Evolutionary conservation across 2,329 filamentous ascomycete genomes (phyloP).

Genomic region (Penicillium capsulatum): DNA sequence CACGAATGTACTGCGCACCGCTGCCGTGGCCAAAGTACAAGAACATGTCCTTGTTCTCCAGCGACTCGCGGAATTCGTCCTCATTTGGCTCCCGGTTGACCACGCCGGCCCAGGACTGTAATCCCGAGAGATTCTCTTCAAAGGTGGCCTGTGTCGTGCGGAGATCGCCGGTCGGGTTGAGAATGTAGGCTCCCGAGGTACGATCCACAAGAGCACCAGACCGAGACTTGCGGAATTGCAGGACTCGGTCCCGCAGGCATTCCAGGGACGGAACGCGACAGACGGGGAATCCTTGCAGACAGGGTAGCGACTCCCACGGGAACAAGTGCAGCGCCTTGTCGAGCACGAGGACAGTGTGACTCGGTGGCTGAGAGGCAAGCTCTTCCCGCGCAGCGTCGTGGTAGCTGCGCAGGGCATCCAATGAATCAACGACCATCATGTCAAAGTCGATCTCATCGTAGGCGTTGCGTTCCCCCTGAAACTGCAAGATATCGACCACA

Average conservation of each 20-base stretch:
- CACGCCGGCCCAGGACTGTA: conserved; percentile 62
- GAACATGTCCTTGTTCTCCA: conserved; percentile 66
- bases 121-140: conserved; percentile 56
- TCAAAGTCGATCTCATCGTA: conserved; percentile 99
- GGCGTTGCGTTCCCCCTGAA: conserved; percentile 91
- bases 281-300: conserved; percentile 71
- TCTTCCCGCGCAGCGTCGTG: conserved; percentile 50
- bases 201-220: conserved; percentile 24
- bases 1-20: conserved; percentile 88
- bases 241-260: conserved; percentile 71
- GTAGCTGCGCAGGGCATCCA: conserved; percentile 78
- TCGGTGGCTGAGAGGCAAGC: conserved; percentile 29
- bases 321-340: conserved; percentile 89
- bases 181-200: conserved; percentile 60
- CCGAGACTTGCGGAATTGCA: conserved; percentile 44
- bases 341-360: conserved; percentile 80
- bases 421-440: conserved; percentile 77
- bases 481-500: conserved; percentile 91
- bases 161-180: conserved; percentile 85
- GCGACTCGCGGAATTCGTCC: conserved; percentile 65
- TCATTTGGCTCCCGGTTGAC: conserved; percentile 68
- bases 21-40: conserved; percentile 97
- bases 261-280: conserved; percentile 85
- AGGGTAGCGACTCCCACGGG: conserved; percentile 93
- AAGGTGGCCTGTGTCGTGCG: conserved; percentile 74